Evolutionary conservation across 345 rosid genomes (phyloP).

Genomic region (Noccaea bulbosa): DNA sequence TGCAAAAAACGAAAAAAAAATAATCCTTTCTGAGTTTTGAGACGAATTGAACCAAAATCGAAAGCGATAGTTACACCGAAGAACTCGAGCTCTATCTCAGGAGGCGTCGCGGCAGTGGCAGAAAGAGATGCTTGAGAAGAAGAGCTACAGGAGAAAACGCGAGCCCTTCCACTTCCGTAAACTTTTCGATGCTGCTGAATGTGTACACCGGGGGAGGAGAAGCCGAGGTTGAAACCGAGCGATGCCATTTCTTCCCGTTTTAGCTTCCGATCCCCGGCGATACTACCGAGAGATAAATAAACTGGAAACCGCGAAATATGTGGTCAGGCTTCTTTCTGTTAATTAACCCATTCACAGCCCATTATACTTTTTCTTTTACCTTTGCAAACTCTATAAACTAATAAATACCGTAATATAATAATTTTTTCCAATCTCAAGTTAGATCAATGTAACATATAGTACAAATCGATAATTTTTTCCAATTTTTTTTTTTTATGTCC

Average conservation of each 20-base stretch:
- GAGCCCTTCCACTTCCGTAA: constrained; percentile 25
- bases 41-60: background rate
- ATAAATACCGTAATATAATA: too few relatives aligned
- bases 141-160: constrained; percentile 38
- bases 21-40: constrained; percentile 1
- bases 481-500: too few relatives aligned
- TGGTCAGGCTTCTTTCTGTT: constrained; percentile 27
- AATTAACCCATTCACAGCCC: constrained; percentile 34
- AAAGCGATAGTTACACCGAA: constrained; percentile 53
- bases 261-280: constrained; percentile 31
- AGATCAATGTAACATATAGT: too few relatives aligned
- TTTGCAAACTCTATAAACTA: too few relatives aligned
- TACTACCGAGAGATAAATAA: background rate
- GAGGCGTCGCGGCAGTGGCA: constrained; percentile 45
- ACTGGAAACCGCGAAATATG: constrained; percentile 9
- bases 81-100: constrained; percentile 81
- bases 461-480: too few relatives aligned
- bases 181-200: constrained; percentile 15
- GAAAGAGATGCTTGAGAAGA: constrained; percentile 42
- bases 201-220: constrained; percentile 35
- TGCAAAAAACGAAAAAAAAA: constrained; percentile 16
- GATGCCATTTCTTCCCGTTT: constrained; percentile 49
- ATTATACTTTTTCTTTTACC: background rate
- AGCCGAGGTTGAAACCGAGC: constrained; percentile 43
- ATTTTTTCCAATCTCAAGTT: too few relatives aligned